Percentiles rank a stretch among this genome's conserved stretches.
phyloP scores from a whole-genome alignment of 2,329 filamentous ascomycete species.

The Septoria linicola region DNA sequence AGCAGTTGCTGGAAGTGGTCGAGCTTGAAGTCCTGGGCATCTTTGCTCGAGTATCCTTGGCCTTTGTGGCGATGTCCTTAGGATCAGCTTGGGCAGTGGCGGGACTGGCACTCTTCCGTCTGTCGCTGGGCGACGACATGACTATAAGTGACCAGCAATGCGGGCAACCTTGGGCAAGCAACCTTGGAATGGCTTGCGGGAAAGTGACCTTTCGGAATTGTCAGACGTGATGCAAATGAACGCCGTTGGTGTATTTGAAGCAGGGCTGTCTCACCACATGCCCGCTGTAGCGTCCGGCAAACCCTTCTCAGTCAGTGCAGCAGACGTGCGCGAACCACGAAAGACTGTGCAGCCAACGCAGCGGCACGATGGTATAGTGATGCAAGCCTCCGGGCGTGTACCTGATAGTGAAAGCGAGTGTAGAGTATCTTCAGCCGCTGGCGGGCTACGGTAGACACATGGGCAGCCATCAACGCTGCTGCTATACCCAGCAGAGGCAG shows the following conservation, averaged over 20 bases:
- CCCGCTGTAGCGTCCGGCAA: background rate
- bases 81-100: background rate
- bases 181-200: background rate
- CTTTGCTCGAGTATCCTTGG: conserved; percentile 6
- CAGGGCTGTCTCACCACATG: conserved; percentile 8
- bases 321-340: background rate
- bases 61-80: background rate
- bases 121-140: conserved; percentile 16
- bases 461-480: conserved; percentile 3
- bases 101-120: conserved; percentile 1
- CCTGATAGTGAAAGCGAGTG: background rate
- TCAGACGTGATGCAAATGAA: conserved; percentile 2
- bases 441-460: conserved; percentile 3
- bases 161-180: background rate
- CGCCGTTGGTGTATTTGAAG: conserved; percentile 4
- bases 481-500: background rate
- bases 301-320: background rate
- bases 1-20: conserved; percentile 16
- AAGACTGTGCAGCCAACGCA: background rate
- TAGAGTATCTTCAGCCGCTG: background rate
- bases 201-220: background rate
- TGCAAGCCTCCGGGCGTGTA: conserved; percentile 2
- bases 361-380: background rate
- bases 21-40: conserved; percentile 13
- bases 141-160: conserved; percentile 8